A percentile compares a stretch with the other conserved stretches of the same genome.
Evolutionary conservation across 202 grass and related monocot species (phyloP).

Genomic region (Zoysia matrella): DNA sequence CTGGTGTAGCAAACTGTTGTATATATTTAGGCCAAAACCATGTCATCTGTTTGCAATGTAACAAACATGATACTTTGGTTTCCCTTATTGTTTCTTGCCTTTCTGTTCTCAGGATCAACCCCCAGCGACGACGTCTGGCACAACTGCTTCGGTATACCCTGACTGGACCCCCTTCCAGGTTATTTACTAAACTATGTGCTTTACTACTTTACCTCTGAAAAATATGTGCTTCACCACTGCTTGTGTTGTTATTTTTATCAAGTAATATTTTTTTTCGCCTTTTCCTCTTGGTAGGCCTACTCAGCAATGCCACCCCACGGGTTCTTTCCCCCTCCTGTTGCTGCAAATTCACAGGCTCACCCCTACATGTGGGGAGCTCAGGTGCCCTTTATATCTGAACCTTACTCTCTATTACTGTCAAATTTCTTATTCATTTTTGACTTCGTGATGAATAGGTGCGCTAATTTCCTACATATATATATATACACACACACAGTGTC

Average conservation of each 20-base stretch:
- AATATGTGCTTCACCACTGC: no score
- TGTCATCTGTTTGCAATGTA: not conserved
- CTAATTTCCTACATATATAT: no score
- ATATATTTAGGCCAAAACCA: slow-evolving; percentile 12
- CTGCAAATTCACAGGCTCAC: slow-evolving; percentile 78
- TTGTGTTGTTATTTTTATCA: slow-evolving; percentile 20
- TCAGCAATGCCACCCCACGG: slow-evolving; percentile 84
- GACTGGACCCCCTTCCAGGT: slow-evolving; percentile 97
- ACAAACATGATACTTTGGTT: slow-evolving; percentile 29
- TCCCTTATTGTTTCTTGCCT: slow-evolving; percentile 26
- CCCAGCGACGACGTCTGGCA: slow-evolving; percentile 57
- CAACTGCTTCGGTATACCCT: slow-evolving; percentile 65
- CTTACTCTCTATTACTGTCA: slow-evolving; percentile 20
- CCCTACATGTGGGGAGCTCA: slow-evolving; percentile 99
- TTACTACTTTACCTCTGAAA: no score
- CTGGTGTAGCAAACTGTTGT: slow-evolving; percentile 26
- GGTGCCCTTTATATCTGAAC: slow-evolving; percentile 45
- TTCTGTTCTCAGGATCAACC: slow-evolving; percentile 72
- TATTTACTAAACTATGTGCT: slow-evolving; percentile 2
- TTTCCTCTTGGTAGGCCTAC: slow-evolving; percentile 67
- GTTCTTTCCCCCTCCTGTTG: slow-evolving; percentile 72
- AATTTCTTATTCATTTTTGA: not conserved
- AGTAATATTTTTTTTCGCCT: not conserved
- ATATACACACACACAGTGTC: no score
- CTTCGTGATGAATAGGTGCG: not conserved